These are phyloP conservation scores for Ganoderma lingzhi DNA, from an alignment of 1,284 basidiomycete genomes.

Conservation along the genomic window DNA sequence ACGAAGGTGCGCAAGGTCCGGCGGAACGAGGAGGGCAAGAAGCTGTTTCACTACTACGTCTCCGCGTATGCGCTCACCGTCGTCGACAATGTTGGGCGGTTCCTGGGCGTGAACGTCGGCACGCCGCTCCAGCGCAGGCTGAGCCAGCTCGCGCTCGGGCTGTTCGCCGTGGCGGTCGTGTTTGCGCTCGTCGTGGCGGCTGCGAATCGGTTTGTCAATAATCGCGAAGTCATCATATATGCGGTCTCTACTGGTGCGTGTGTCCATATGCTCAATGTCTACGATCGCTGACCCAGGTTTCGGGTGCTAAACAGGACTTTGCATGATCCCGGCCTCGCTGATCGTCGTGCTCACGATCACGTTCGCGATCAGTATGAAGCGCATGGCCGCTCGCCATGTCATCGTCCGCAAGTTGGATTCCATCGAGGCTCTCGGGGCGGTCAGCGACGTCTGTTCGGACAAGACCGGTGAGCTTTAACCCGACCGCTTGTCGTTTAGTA, in stretches of 20 bases:
- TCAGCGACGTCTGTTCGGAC: neutral
- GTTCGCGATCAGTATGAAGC: constrained; percentile 59
- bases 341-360: constrained; percentile 53
- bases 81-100: neutral
- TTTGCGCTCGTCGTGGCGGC: constrained; percentile 48
- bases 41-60: neutral
- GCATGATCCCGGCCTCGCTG: constrained; percentile 37
- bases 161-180: constrained; percentile 62
- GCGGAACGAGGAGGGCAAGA: neutral
- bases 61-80: neutral
- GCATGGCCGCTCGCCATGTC: constrained; percentile 59
- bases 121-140: constrained; percentile 73
- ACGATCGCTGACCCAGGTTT: neutral
- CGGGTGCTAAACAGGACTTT: neutral
- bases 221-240: neutral
- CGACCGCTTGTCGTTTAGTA: neutral
- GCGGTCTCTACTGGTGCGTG: neutral
- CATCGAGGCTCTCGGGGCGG: constrained; percentile 51
- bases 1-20: neutral
- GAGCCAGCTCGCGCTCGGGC: constrained; percentile 64
- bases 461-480: neutral
- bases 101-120: constrained; percentile 36
- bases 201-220: neutral
- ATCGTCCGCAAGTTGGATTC: constrained; percentile 62
- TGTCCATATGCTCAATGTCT: neutral